phyloP scores from a whole-genome alignment of 1,284 basidiomycete genomes.

The Testicularia cyperi region DNA sequence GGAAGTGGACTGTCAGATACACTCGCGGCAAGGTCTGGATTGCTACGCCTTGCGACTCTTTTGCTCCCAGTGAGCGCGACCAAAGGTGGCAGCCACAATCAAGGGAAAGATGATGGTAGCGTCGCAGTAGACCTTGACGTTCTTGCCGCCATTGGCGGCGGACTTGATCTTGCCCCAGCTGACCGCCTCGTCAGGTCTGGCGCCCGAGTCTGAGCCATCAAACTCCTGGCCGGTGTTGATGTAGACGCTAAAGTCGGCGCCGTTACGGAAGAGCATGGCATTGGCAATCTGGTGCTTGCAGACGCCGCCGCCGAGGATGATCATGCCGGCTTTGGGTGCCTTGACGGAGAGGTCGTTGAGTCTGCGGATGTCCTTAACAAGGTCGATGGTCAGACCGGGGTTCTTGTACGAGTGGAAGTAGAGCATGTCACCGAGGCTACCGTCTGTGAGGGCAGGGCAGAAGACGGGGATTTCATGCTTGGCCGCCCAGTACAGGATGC shows the following conservation, averaged over 20 bases:
- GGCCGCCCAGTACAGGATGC: slow-evolving; percentile 96
- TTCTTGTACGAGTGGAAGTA: slow-evolving; percentile 84
- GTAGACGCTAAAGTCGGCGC: slow-evolving; percentile 95
- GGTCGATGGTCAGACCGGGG: slow-evolving; percentile 85
- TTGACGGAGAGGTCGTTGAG: slow-evolving; percentile 87
- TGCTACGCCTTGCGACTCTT: slow-evolving; percentile 2
- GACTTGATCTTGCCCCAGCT: slow-evolving; percentile 99
- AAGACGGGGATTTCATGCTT: slow-evolving; percentile 96
- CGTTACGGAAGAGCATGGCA: slow-evolving; percentile 97
- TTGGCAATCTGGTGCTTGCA: slow-evolving; percentile 99
- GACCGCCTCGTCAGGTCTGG: slow-evolving; percentile 93
- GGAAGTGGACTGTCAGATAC: too few relatives aligned
- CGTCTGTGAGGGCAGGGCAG: slow-evolving; percentile 96
- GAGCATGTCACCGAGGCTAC: slow-evolving; percentile 97
- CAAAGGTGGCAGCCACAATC: slow-evolving; percentile 83
- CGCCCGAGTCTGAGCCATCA: slow-evolving; percentile 96
- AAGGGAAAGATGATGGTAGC: slow-evolving; percentile 88
- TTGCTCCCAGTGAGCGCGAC: slow-evolving; percentile 26
- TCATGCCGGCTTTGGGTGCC: slow-evolving; percentile 94
- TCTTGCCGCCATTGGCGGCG: slow-evolving; percentile 69
- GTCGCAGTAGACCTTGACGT: slow-evolving; percentile 79
- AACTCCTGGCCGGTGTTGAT: slow-evolving; percentile 99
- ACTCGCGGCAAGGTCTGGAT: too few relatives aligned
- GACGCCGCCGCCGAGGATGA: slow-evolving; percentile 94
- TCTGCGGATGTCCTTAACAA: slow-evolving; percentile 88